Evolutionary conservation across 139 green algal genomes (phyloP).

Genomic region (Picochlorum sp.): DNA sequence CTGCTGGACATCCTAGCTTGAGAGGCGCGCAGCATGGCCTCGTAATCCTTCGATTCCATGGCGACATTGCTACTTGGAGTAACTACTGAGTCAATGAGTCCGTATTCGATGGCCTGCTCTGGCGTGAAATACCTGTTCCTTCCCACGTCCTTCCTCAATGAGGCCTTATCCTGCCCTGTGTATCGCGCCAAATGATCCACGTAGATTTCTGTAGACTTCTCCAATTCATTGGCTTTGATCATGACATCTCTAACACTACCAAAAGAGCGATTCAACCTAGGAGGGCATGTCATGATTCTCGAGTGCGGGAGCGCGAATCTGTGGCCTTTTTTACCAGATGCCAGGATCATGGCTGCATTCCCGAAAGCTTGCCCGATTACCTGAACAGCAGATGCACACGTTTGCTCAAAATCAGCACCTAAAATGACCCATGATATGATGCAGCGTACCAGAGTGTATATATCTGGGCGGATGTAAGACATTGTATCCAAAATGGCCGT

Average conservation of each 20-base stretch:
- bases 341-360: slow-evolving; percentile 88
- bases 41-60: slow-evolving; percentile 54
- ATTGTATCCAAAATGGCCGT: slow-evolving; percentile 85
- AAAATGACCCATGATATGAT: neutral
- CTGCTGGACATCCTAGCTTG: neutral
- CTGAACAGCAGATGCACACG: slow-evolving; percentile 28
- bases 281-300: slow-evolving; percentile 44
- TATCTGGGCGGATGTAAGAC: slow-evolving; percentile 60
- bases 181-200: slow-evolving; percentile 54
- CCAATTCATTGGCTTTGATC: slow-evolving; percentile 82
- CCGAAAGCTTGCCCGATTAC: slow-evolving; percentile 79
- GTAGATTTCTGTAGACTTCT: slow-evolving; percentile 59
- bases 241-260: slow-evolving; percentile 58
- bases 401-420: slow-evolving; percentile 12
- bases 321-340: slow-evolving; percentile 81
- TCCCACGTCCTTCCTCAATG: slow-evolving; percentile 41
- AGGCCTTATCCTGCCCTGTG: slow-evolving; percentile 55
- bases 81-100: slow-evolving; percentile 80
- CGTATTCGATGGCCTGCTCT: slow-evolving; percentile 81
- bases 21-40: slow-evolving; percentile 29
- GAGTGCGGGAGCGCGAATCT: slow-evolving; percentile 82
- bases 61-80: slow-evolving; percentile 40
- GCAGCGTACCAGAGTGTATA: slow-evolving; percentile 26
- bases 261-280: slow-evolving; percentile 47
- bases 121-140: slow-evolving; percentile 60